A percentile compares a stretch with the other conserved stretches of the same genome.
phyloP scores from a whole-genome alignment of 441 rosid genomes.

The Gossypium aridum region DNA sequence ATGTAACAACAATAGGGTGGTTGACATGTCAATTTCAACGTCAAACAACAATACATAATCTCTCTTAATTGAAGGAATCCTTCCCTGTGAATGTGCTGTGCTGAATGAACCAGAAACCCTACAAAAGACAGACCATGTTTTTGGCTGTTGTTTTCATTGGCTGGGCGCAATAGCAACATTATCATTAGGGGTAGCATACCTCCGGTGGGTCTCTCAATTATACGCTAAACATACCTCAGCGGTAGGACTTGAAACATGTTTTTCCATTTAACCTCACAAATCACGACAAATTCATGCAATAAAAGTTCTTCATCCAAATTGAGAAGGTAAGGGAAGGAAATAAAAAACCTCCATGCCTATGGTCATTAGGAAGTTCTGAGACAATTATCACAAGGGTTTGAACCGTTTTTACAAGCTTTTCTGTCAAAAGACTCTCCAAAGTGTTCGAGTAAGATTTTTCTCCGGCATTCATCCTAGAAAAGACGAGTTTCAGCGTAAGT shows the following conservation, averaged over 20 bases:
- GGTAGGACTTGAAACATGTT: neutral
- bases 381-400: slow-evolving; percentile 85
- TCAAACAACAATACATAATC: neutral
- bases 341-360: neutral
- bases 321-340: neutral
- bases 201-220: neutral
- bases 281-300: neutral
- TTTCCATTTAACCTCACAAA: neutral
- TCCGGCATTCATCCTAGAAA: slow-evolving; percentile 68
- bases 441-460: slow-evolving; percentile 75
- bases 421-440: slow-evolving; percentile 74
- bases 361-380: slow-evolving; percentile 33
- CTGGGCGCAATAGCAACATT: no score
- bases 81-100: neutral
- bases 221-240: neutral
- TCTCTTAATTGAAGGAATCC: no score
- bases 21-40: neutral
- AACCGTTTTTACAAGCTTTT: slow-evolving; percentile 55
- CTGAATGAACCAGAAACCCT: neutral
- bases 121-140: neutral
- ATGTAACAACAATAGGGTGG: neutral
- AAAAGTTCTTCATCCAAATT: neutral
- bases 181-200: neutral
- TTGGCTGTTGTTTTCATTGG: neutral
- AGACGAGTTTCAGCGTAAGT: slow-evolving; percentile 6